Evolutionary conservation across 106 monocot species (phyloP).

Genomic region (Agapanthus africanus): DNA sequence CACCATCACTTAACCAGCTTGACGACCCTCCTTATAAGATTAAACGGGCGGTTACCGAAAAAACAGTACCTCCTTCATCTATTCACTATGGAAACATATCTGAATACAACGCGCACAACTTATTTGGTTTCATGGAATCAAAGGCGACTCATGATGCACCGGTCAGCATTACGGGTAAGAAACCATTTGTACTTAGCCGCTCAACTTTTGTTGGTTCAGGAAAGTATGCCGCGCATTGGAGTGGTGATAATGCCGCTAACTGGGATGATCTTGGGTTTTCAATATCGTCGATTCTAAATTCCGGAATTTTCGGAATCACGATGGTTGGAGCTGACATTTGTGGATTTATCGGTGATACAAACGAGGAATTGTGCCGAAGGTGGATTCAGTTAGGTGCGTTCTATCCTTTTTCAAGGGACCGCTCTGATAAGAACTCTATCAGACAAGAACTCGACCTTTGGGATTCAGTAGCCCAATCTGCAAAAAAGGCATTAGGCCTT

Average conservation of each 20-base stretch:
- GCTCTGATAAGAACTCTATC: constrained; percentile 18
- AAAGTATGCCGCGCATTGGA: constrained; percentile 64
- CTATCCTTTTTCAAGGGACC: constrained; percentile 79
- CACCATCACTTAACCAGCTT: constrained; percentile 19
- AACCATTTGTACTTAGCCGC: constrained; percentile 59
- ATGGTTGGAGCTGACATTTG: constrained; percentile 87
- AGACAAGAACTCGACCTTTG: constrained; percentile 67
- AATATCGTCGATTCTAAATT: constrained; percentile 50
- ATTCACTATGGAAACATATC: constrained; percentile 53
- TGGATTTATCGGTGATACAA: constrained; percentile 51
- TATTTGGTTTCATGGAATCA: constrained; percentile 51
- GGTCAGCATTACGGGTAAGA: constrained; percentile 31
- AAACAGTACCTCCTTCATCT: constrained; percentile 43
- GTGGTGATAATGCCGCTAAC: constrained; percentile 53
- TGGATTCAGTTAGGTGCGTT: constrained; percentile 85
- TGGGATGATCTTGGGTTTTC: constrained; percentile 67
- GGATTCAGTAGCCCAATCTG: constrained; percentile 48
- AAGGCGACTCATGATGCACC: constrained; percentile 48
- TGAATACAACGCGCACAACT: constrained; percentile 70
- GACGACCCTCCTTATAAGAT: constrained; percentile 66
- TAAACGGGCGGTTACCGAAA: constrained; percentile 35
- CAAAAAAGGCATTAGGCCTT: constrained; percentile 54
- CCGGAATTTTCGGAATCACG: constrained; percentile 67
- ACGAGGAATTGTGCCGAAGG: constrained; percentile 51
- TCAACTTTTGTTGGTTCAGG: constrained; percentile 71